Evolutionary conservation across 768 basidiomycete genomes (phyloP).

Genomic region (Termitomyces bulborhizus): DNA sequence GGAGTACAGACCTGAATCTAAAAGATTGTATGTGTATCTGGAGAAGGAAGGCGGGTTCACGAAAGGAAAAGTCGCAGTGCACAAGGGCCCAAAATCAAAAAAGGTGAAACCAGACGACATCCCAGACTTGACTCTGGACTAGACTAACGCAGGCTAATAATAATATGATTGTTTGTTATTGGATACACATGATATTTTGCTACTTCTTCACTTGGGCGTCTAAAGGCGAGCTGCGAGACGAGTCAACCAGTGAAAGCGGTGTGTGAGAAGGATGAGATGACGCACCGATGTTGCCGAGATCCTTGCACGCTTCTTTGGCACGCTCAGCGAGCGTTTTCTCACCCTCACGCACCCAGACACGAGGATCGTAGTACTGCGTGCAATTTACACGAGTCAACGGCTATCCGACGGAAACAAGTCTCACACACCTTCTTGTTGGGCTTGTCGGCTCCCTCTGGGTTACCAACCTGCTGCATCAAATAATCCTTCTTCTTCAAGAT

Average conservation of each 20-base stretch:
- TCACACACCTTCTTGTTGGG: conserved; percentile 94
- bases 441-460: conserved; percentile 95
- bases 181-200: background rate
- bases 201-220: background rate
- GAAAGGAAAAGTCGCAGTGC: background rate
- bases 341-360: conserved; percentile 98
- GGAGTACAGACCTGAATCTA: background rate
- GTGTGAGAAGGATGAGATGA: background rate
- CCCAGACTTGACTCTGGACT: conserved; percentile 8
- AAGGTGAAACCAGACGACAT: conserved; percentile 1
- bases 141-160: background rate
- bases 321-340: conserved; percentile 87
- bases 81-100: conserved; percentile 9
- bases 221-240: background rate
- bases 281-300: conserved; percentile 63
- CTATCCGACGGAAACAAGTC: background rate
- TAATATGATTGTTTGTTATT: background rate
- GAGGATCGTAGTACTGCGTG: conserved; percentile 85
- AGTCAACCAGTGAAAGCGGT: background rate
- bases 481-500: conserved; percentile 82
- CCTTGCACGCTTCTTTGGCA: conserved; percentile 89
- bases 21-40: conserved; percentile 1
- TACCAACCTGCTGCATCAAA: conserved; percentile 87
- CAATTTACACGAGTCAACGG: conserved; percentile 1
- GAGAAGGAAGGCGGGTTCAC: background rate